Base-by-base conservation (phyloP, 306 rosid species). In the Glycine soja region DNA sequence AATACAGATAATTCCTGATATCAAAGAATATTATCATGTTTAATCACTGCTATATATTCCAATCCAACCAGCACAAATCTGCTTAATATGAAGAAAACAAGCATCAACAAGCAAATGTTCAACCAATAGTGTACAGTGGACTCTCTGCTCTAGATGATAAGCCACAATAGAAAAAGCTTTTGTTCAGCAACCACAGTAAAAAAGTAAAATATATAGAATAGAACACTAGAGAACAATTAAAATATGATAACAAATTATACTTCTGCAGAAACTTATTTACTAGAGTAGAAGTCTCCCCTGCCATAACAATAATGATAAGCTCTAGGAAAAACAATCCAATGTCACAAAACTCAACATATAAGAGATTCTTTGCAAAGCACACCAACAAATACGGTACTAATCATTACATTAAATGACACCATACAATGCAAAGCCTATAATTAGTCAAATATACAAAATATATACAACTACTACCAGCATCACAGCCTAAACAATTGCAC, bases 251-350 rank as follows among this genome's bases (percentile, higher is more conserved):
- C 4, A 51, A 53, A 61, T 45, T 54, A 68, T n/a, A 74, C 30
- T 14, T 72, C 30, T 5, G 63, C 57, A 43, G 45, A 5, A 65
- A 77, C 48, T 72, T 19, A 50, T 48, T 70, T 32, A 64, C 11
- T 8, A 42, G 77, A 36, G 58, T n/a, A 16, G 63, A 70, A 24
- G 74, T 50, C 38, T 68, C 36, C 77, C 66, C 58, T 19, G 61
- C 56, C 72, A 81, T 47, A 72, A 63, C 12, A 76, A 53, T 43
- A 53, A 70, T 43, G 11, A 56, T 56, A 24, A 65, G 64, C 53
- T 57, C 70, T 14, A 48, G 16, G 50, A 51, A 76, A 85, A 85
- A 64, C 61, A 81, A 57, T 59, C 13, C 62, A 64, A 76, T 53
- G 47, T 58, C 59, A 62, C 51, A 63, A 70, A 50, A 51, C 66